Evolutionary conservation across 1,284 basidiomycete genomes (phyloP).

Genomic region (Irpex sp.): DNA sequence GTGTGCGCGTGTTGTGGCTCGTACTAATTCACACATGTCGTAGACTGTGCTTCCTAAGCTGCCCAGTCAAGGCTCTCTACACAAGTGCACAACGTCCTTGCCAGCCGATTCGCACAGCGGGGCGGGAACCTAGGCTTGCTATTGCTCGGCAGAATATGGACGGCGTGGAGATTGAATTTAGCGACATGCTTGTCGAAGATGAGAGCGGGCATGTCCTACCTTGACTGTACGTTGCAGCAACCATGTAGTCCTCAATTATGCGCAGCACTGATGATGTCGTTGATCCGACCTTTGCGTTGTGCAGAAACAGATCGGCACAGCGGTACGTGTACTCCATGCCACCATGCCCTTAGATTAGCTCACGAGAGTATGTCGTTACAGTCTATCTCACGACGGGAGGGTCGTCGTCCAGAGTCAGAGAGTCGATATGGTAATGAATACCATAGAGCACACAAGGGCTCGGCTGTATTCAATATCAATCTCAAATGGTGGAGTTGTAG

Average conservation of each 20-base stretch:
- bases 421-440: constrained; percentile 13
- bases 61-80: constrained; percentile 72
- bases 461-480: too few relatives aligned
- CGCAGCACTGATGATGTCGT: constrained; percentile 14
- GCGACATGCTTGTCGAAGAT: constrained; percentile 77
- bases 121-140: constrained; percentile 61
- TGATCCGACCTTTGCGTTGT: constrained; percentile 44
- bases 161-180: constrained; percentile 91
- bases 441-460: too few relatives aligned
- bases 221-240: constrained; percentile 56
- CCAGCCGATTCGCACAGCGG: constrained; percentile 62
- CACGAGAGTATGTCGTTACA: neutral
- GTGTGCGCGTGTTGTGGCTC: neutral
- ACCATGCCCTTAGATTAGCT: too few relatives aligned
- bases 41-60: constrained; percentile 73
- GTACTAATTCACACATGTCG: neutral
- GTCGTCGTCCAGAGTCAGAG: constrained; percentile 17
- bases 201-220: constrained; percentile 66
- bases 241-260: neutral
- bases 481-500: neutral
- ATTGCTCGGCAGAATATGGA: constrained; percentile 93
- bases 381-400: constrained; percentile 21
- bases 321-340: constrained; percentile 38
- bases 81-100: constrained; percentile 83
- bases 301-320: constrained; percentile 54